Percentiles rank a stretch among this genome's conserved stretches.
Conservation (phyloP, 2,329 filamentous ascomycete genomes). For the Trichoderma oligosporum region DNA sequence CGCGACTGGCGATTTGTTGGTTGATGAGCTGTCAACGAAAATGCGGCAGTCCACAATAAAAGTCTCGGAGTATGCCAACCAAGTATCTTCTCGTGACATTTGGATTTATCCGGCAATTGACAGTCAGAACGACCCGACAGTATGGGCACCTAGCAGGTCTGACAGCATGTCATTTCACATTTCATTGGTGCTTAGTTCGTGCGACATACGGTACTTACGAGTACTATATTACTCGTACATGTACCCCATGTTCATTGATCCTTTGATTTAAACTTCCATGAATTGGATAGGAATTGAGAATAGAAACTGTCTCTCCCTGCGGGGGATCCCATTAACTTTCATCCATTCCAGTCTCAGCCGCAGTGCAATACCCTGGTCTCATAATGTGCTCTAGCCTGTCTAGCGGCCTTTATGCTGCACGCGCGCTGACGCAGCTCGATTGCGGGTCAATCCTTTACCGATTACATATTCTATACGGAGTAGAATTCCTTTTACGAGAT, state of each 20-base stretch:
- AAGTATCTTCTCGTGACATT: not conserved
- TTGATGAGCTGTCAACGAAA: too few species aligned
- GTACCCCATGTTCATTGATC: not conserved
- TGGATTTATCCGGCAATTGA: not conserved
- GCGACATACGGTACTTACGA: too few species aligned
- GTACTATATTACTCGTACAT: not conserved
- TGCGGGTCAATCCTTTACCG: too few species aligned
- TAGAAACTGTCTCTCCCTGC: not conserved
- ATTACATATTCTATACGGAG: too few species aligned
- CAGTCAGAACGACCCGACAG: not conserved
- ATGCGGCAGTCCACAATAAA: not conserved
- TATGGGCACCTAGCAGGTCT: slow-evolving; percentile 2
- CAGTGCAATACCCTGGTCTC: not conserved
- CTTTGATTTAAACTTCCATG: not conserved
- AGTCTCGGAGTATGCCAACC: too few species aligned
- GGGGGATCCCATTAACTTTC: not conserved
- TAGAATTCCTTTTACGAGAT: not conserved
- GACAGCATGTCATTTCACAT: too few species aligned
- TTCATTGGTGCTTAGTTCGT: too few species aligned
- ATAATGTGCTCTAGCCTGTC: not conserved
- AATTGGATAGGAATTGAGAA: not conserved
- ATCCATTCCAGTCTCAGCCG: slow-evolving; percentile 6
- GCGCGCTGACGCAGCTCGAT: not conserved
- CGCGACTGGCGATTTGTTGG: too few species aligned
- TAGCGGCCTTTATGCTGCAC: not conserved